A percentile compares a stretch with the other conserved stretches of the same genome.
Evolutionary conservation across 2,329 filamentous ascomycete genomes (phyloP).

Genomic region (Diplodia scrobiculata): DNA sequence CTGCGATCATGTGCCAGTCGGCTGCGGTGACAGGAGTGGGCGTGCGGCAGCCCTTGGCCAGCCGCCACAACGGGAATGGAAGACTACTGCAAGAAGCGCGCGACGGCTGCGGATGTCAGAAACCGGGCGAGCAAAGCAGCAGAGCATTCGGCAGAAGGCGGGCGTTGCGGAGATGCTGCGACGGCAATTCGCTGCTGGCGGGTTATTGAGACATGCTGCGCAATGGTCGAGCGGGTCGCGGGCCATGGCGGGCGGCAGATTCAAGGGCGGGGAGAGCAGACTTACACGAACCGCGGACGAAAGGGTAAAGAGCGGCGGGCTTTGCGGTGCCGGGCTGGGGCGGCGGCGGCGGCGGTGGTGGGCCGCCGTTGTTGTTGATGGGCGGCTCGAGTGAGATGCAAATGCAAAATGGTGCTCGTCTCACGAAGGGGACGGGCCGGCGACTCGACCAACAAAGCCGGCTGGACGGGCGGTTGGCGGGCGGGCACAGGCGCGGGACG

Average conservation of each 20-base stretch:
- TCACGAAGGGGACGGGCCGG: conserved; percentile 21
- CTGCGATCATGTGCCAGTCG: conserved; percentile 8
- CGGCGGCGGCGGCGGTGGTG: neutral
- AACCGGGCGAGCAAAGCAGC: neutral
- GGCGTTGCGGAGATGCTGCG: neutral
- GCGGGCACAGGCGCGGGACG: neutral
- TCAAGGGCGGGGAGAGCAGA: neutral
- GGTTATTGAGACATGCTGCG: conserved; percentile 5
- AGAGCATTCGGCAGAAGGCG: neutral
- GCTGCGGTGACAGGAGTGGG: conserved; percentile 17
- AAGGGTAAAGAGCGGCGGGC: neutral
- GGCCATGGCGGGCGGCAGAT: neutral
- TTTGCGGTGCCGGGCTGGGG: neutral
- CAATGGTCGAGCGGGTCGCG: conserved; percentile 8
- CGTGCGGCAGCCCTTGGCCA: conserved; percentile 4
- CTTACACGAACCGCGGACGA: neutral
- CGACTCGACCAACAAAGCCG: conserved; percentile 18
- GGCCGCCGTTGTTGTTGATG: conserved; percentile 15
- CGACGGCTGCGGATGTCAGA: conserved; percentile 13
- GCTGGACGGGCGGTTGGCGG: neutral
- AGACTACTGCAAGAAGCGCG: conserved; percentile 7
- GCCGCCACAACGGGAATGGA: conserved; percentile 9
- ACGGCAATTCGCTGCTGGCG: conserved; percentile 12
- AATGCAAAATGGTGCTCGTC: conserved; percentile 27
- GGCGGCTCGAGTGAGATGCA: conserved; percentile 26